Percentiles rank a stretch among this genome's conserved stretches.
Evolutionary conservation across 257 asterid species (phyloP).

Genomic region (Dorcoceras hygrometricum): DNA sequence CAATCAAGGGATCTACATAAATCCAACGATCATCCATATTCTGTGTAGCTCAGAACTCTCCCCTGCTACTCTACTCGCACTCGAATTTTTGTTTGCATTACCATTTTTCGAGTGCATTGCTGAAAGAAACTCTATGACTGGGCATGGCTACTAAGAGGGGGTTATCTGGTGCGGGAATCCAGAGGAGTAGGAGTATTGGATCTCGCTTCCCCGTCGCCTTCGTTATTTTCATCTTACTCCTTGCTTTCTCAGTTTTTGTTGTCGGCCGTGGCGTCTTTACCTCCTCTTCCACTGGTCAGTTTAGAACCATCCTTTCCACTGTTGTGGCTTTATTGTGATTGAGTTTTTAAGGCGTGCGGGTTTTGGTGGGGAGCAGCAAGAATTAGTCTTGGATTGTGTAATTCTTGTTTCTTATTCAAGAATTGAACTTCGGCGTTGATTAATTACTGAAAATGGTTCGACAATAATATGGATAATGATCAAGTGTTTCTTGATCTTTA

Average conservation of each 20-base stretch:
- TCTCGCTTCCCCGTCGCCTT: slow-evolving; percentile 31
- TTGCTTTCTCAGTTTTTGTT: slow-evolving; percentile 38
- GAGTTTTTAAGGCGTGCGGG: neutral
- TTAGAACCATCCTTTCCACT: neutral
- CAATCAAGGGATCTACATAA: no score
- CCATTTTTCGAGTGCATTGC: neutral
- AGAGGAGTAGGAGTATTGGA: slow-evolving; percentile 38
- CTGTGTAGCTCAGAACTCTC: no score
- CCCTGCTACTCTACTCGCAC: no score
- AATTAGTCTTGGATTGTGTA: neutral
- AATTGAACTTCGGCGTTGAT: neutral
- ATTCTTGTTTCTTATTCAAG: no score
- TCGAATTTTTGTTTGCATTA: no score
- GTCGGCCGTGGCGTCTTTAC: slow-evolving; percentile 43
- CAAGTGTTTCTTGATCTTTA: neutral
- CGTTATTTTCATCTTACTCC: neutral
- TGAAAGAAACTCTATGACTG: slow-evolving; percentile 39
- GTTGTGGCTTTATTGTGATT: slow-evolving; percentile 10
- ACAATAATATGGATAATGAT: no score
- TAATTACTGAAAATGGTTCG: neutral
- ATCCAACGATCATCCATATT: no score
- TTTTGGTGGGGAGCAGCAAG: neutral
- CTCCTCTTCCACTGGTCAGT: slow-evolving; percentile 50
- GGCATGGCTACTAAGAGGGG: slow-evolving; percentile 46
- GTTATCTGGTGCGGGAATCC: slow-evolving; percentile 28